These are phyloP conservation scores for Lachancea lanzarotensis DNA, from an alignment of 805 yeast species.

Conservation along the genomic window DNA sequence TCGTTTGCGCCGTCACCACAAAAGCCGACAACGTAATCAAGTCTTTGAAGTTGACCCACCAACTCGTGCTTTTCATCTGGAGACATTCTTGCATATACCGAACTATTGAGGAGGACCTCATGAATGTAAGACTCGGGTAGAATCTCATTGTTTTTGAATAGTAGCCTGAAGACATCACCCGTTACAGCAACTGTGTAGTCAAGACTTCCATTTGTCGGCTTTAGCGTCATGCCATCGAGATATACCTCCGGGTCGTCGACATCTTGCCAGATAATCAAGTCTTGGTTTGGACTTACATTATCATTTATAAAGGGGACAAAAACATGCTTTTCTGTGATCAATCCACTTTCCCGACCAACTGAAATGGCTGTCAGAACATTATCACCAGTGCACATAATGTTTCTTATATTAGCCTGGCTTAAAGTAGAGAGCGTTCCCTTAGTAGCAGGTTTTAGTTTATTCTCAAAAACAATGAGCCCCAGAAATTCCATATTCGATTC, in stretches of 20 bases:
- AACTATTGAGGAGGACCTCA: conserved; percentile 60
- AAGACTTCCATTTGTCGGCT: conserved; percentile 36
- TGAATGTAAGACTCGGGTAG: conserved; percentile 39
- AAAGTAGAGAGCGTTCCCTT: conserved; percentile 52
- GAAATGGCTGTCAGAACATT: conserved; percentile 90
- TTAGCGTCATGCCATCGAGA: conserved; percentile 60
- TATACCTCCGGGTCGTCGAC: conserved; percentile 49
- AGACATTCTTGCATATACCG: conserved; percentile 93
- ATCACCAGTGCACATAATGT: conserved; percentile 97
- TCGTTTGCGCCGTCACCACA: conserved; percentile 99
- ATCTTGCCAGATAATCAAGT: conserved; percentile 55
- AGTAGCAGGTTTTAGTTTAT: conserved; percentile 72
- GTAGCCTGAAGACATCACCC: conserved; percentile 82
- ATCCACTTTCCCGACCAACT: conserved; percentile 79
- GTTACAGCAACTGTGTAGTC: conserved; percentile 75
- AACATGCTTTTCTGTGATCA: conserved; percentile 45
- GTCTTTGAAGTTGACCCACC: conserved; percentile 73
- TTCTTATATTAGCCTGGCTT: conserved; percentile 64
- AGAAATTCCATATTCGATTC: conserved; percentile 67
- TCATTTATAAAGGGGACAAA: conserved; percentile 58
- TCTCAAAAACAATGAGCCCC: conserved; percentile 91
- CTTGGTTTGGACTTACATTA: conserved; percentile 16
- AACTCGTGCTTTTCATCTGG: conserved; percentile 98
- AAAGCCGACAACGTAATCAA: conserved; percentile 92
- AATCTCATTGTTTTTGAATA: conserved; percentile 42